Evolutionary conservation across 148 eudicot genomes (phyloP), one percentile per base, ranked within the genome.

Genomic region (Chenopodium suecicum): DNA sequence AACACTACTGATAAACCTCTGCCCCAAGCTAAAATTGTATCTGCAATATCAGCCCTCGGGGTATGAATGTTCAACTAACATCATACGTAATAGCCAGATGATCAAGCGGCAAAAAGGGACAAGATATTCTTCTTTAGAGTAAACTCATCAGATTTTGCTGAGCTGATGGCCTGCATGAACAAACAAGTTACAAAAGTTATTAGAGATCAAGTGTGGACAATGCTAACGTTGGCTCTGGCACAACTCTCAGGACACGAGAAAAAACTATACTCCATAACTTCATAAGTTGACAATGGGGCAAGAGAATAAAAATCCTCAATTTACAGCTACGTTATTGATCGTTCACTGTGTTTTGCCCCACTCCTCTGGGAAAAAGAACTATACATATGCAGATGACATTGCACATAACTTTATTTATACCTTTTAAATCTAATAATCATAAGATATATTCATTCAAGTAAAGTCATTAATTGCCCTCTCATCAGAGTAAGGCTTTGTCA

Each of bases 111-210:
- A 76, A 92, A 96, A 74, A 90, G 72, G 27, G 88, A 80, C 37
- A 94, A 82, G 79, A 96, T 91, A 71, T 96, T 96, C 94, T 96
- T 96, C 98, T 96, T 96, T 76, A 96, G 86, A 7, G 93, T 89
- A 87, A 94, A 94, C 81, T 96, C 97, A 80, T 96, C 99, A 46
- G 95, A 88, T 89, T 96, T 96, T 41, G 86, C 83, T 44, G 89
- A 77, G 75, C 93, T 96, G 17, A 96, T 92, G 47, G 95, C 83
- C 99, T 94, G 95, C 92, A 90, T 62, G 80, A 81, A 83, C 20
- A 78, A 78, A 48, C 37, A 76, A 48, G 29, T 66, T 9, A 16
- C 12, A 44, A 9, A 76, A 66, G 10, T 65, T 46, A 16, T 11
- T 58, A 67, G 47, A 34, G 23, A 79, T 46, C 20, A 62, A 72